Base-by-base conservation (phyloP, 257 asterid genomes). In the Verbascum thapsus region DNA sequence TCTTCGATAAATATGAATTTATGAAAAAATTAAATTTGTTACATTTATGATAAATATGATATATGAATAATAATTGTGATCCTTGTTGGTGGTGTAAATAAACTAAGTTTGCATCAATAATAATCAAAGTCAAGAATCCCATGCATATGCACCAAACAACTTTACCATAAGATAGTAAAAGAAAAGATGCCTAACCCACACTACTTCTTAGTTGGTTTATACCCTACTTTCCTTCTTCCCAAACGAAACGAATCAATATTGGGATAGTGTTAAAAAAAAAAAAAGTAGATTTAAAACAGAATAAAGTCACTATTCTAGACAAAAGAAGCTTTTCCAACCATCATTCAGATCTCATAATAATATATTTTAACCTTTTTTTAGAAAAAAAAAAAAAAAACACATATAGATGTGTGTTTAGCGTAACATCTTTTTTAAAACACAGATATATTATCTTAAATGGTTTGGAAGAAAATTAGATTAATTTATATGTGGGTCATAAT, bases 171-270 rank as follows among this genome's bases (percentile, higher is more conserved):
- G 48, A 70, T 26, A 54, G 32, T 1, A 5, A 26, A 26, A 26
- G 40, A 45, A 64, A 67, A 60, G 76, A 78, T 83, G 74, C 83
- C 77, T 56, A 69, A 70, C 72, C 50, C 78, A 75, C 74, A 68
- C 63, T 63, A 50, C 80, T 58, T 39, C 83, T 66, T 48, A 38
- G 90, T 74, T 84, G 95, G 76, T 78, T 74, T 80, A 77, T 75
- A 54, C 96, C 81, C 71, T 64, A 69, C 94, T 81, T 84, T 80
- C 58, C 82, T 74, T 69, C 72, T 58, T 26, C 71, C 58, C 66
- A 18, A 58, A 66, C 35, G 81, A 65, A 77, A 82, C 66, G 85
- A 76, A 88, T 81, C 76, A 51, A 49, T 49, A 52, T 18, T 15
- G 13, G 20, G 1, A 23, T 10, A 51, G 30, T 48, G 41, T 4